Evolutionary conservation across 352 stramenopile genomes (phyloP), one percentile per base, ranked within the genome.

Genomic region (Phytopythium litorale): DNA sequence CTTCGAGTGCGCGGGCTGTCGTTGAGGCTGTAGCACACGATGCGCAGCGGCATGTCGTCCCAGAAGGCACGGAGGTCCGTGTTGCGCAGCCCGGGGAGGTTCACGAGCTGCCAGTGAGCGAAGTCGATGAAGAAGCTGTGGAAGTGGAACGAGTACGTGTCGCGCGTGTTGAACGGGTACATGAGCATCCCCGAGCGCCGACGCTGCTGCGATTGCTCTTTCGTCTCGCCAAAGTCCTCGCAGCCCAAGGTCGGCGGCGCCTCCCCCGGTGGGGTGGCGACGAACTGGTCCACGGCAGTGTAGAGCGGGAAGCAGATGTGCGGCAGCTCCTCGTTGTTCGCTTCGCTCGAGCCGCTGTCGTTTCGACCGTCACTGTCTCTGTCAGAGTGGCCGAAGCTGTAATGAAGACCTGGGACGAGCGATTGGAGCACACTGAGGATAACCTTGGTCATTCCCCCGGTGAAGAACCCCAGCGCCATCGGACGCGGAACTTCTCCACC

Each of bases 41-140:
- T 64, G 28, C 76, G 78, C 43, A 89, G 62, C 19, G 80, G 80
- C 80, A 89, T 89, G 45, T 84, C 65, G 16, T 77, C 58, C 78
- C 78, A 87, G 54, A 89, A 89, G 4, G 64, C 68, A 4, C 71
- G 64, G 33, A 90, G 63, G 42, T 75, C 70, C 4, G 67, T 72
- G 35, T 81, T 65, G 13, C 73, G 71, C 59, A 89, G 72, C 0
- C 81, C 77, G 0, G 81, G 81, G 3, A 90, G 63, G 28, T 80
- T 76, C 16, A 80, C 68, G 23, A 88, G 49, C 37, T 83, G 65
- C 81, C 81, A 90, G 8, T 57, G 66, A 7, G 63, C 50, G 51
- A 90, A 90, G 53, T 90, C 78, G 62, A 90, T 80, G 55, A 87
- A 90, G 52, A 77, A 86, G 60, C 74, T 87, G 64, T 88, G 79